Base-by-base conservation (phyloP, 2,329 filamentous ascomycete species). In the Alternaria gansuensis region DNA sequence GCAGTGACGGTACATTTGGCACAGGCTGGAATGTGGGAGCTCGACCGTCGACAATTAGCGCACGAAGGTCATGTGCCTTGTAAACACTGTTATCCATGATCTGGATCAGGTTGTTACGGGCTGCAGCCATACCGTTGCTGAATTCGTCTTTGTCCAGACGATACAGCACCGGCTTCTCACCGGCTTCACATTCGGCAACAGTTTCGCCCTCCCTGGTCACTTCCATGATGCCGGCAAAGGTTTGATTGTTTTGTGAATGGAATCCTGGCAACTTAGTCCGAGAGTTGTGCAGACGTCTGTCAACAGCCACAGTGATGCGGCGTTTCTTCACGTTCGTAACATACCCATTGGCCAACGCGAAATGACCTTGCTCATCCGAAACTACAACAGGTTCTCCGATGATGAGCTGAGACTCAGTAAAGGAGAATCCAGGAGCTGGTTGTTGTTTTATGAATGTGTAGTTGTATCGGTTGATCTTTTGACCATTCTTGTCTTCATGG, bases 141-240 rank as follows among this genome's bases (percentile, higher is more conserved):
- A 99, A 99, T 73, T 99, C 95, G 70, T 99, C 95, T 75, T 97
- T 97, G 78, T 99, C 95, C 4, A 99, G 82, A 24, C 95, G 90
- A 70, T 97, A 99, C 48, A 87, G 83, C 5, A 90, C 80, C 4
- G 85, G 85, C 4, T 84, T 76, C 56, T 83, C 81, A 57, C 83
- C 81, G 0, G 79, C 34, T 81, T 82, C 59, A 72, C 62, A 45
- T 5, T 65, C 26, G n/a, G 54, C 41, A 5, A 53, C 26, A n/a
- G 61, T 43, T 17, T 72, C 70, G 13, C 73, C 85, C 67, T 88
- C 84, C 5, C 82, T 82, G 11, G 82, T 84, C 26, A 96, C 88
- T 65, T 96, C 91, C 92, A 97, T 97, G 64, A 97, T 94, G 46
- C 93, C 93, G 5, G 87, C 85, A 79, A 98, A 99, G 3, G 89